Percentiles rank a stretch among this genome's conserved stretches.
Conservation (phyloP, 495 filamentous ascomycete genomes). For the Penicillium crystallinum region DNA sequence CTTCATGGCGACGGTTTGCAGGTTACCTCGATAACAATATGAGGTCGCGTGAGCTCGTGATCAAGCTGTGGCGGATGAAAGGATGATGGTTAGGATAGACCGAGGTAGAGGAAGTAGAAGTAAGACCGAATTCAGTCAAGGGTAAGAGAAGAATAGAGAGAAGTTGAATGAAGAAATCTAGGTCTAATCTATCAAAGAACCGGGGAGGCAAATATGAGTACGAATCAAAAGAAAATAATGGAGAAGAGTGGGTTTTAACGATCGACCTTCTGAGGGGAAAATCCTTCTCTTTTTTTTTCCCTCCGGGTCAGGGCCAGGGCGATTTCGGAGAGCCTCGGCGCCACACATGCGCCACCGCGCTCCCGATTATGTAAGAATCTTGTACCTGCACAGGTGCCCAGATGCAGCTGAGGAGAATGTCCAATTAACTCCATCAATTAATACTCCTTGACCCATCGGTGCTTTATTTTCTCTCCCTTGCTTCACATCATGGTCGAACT, state of each 20-base stretch:
- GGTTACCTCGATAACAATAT: not conserved
- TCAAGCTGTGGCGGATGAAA: not conserved
- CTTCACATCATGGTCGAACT: constrained; percentile 53
- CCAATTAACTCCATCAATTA: not conserved
- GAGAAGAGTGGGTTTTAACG: constrained; percentile 16
- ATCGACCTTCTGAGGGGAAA: constrained; percentile 14
- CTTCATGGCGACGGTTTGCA: constrained; percentile 59
- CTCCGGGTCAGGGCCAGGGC: constrained; percentile 21
- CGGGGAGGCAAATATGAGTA: constrained; percentile 3
- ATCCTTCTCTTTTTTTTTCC: constrained; percentile 15
- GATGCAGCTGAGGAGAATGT: not conserved
- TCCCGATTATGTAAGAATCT: constrained; percentile 3
- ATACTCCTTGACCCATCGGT: not conserved
- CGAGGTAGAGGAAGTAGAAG: not conserved
- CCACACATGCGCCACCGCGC: constrained; percentile 6
- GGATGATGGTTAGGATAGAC: not conserved
- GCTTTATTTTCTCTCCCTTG: not conserved
- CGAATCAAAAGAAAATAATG: not conserved
- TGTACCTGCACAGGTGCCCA: not conserved
- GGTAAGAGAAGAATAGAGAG: not conserved
- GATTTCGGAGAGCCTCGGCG: constrained; percentile 6
- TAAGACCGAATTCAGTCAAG: not conserved
- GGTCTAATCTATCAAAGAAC: constrained; percentile 1
- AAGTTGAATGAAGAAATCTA: not conserved
- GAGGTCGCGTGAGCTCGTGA: not conserved